A percentile compares a stretch with the other conserved stretches of the same genome.
Conservation (phyloP, 129 eudicot species). For the Saposhnikovia divaricata region DNA sequence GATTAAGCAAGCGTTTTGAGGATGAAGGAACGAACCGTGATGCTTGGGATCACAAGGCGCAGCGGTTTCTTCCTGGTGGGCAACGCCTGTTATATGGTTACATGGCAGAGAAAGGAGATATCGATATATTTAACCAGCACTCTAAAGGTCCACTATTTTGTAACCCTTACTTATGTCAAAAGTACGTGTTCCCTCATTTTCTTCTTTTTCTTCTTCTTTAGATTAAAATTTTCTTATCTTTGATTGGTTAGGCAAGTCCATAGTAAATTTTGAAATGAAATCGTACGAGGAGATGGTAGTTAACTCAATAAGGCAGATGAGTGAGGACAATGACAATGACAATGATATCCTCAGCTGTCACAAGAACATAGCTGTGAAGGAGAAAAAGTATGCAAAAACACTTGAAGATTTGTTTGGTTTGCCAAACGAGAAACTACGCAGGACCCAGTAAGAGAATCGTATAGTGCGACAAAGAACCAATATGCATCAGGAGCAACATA, state of each 20-base stretch:
- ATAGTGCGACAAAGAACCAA: no score
- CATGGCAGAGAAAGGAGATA: constrained; percentile 56
- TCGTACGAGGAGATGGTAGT: no score
- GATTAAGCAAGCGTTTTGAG: constrained; percentile 57
- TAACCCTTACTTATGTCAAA: neutral
- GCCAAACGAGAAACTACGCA: no score
- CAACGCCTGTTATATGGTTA: constrained; percentile 64
- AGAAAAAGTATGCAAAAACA: no score
- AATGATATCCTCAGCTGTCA: constrained; percentile 29
- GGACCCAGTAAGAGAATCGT: no score
- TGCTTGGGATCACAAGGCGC: constrained; percentile 47
- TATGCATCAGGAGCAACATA: no score
- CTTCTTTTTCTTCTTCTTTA: neutral
- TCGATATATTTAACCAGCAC: constrained; percentile 60
- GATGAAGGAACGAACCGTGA: constrained; percentile 37
- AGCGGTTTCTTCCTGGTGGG: constrained; percentile 40
- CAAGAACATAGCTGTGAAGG: no score
- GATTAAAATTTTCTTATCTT: neutral
- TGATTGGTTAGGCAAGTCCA: constrained; percentile 46
- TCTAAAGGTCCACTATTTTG: constrained; percentile 42
- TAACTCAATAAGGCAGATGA: constrained; percentile 48
- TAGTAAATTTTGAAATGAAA: constrained; percentile 55
- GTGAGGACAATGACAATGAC: constrained; percentile 42
- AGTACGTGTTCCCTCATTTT: neutral
- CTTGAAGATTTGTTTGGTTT: no score